phyloP scores from a whole-genome alignment of 345 rosid species.

The Gossypium arboreum region DNA sequence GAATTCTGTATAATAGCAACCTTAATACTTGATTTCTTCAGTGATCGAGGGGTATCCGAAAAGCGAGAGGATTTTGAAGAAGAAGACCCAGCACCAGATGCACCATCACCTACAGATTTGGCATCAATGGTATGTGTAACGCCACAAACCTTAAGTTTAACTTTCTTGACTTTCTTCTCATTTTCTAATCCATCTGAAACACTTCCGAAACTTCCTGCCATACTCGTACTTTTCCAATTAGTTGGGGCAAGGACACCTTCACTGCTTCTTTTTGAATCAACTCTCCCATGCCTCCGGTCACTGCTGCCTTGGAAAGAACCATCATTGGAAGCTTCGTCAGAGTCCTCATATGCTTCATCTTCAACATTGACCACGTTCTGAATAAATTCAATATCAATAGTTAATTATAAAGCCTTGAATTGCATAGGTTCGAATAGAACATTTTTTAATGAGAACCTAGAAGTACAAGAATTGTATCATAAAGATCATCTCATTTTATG shows the following conservation, averaged over 20 bases:
- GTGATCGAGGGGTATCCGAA: constrained; percentile 24
- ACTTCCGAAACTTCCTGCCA: constrained; percentile 23
- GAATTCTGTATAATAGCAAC: not conserved
- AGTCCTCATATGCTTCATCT: constrained; percentile 54
- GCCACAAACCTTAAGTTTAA: constrained; percentile 49
- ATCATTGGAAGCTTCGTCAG: constrained; percentile 67
- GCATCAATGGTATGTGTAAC: constrained; percentile 36
- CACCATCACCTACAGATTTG: constrained; percentile 31
- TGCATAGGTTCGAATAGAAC: constrained; percentile 12
- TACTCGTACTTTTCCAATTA: constrained; percentile 34
- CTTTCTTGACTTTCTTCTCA: constrained; percentile 42
- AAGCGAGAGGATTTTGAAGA: constrained; percentile 22
- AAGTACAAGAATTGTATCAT: constrained; percentile 8
- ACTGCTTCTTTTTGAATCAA: constrained; percentile 30
- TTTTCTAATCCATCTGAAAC: constrained; percentile 33
- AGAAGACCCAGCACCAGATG: constrained; percentile 21
- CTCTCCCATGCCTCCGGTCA: constrained; percentile 34
- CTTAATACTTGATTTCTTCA: constrained; percentile 16
- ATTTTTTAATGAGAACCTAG: constrained; percentile 3
- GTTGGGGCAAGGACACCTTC: constrained; percentile 48
- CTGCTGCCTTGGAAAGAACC: constrained; percentile 53
- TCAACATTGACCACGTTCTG: constrained; percentile 44
- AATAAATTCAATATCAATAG: constrained; percentile 20
- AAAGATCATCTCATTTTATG: constrained; percentile 6
- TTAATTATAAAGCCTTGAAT: constrained; percentile 22